Conservation (phyloP, 2,329 filamentous ascomycete genomes). For the Cytospora piceicola region DNA sequence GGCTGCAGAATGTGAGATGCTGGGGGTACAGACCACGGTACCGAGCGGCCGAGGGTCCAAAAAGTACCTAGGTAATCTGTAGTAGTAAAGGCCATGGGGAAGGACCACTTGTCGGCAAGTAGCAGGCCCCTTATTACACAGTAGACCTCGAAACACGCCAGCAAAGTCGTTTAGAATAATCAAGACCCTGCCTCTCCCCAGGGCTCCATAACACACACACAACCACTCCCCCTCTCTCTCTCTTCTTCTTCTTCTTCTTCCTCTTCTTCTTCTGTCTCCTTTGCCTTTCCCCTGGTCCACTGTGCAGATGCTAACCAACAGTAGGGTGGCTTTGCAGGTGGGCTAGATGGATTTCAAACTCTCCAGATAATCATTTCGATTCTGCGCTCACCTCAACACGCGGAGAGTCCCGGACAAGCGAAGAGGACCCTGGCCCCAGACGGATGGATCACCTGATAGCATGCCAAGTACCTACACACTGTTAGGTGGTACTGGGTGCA, state of each 20-base stretch:
- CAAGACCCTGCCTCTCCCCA: slow-evolving; percentile 22
- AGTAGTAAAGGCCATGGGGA: neutral
- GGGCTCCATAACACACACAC: too few species aligned
- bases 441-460: slow-evolving; percentile 28
- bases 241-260: too few species aligned
- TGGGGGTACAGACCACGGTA: neutral
- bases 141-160: slow-evolving; percentile 29
- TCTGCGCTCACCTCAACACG: slow-evolving; percentile 26
- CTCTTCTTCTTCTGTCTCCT: too few species aligned
- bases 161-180: slow-evolving; percentile 19
- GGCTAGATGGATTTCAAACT: slow-evolving; percentile 23
- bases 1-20: neutral
- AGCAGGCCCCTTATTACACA: slow-evolving; percentile 8
- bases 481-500: neutral
- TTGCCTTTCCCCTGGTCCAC: slow-evolving; percentile 21
- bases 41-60: slow-evolving; percentile 12
- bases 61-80: slow-evolving; percentile 1
- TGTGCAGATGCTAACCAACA: slow-evolving; percentile 15
- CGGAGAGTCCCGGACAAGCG: slow-evolving; percentile 31
- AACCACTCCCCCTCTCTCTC: too few species aligned
- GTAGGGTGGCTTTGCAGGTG: slow-evolving; percentile 23
- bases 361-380: slow-evolving; percentile 32
- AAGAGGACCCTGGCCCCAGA: slow-evolving; percentile 24
- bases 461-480: neutral
- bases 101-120: slow-evolving; percentile 5